Evolutionary conservation across 345 rosid genomes (phyloP).

Genomic region (Bruguiera gymnorhiza): DNA sequence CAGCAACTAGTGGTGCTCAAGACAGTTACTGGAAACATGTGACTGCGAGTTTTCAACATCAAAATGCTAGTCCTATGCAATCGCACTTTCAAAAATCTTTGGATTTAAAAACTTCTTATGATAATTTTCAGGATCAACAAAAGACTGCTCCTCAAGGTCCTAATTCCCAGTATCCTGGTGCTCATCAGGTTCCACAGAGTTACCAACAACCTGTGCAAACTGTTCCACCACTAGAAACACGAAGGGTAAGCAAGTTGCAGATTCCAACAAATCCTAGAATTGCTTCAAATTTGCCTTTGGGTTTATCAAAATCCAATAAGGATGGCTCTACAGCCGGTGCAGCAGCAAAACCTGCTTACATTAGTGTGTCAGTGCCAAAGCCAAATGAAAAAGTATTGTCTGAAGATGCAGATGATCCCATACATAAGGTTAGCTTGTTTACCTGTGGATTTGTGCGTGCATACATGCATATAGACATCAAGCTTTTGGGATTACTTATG

Average conservation of each 20-base stretch:
- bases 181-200: conserved; percentile 52
- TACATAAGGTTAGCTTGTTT: conserved; percentile 56
- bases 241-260: conserved; percentile 79
- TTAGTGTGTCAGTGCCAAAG: conserved; percentile 69
- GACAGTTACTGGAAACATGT: conserved; percentile 73
- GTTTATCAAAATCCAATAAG: conserved; percentile 65
- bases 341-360: conserved; percentile 73
- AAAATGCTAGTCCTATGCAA: conserved; percentile 56
- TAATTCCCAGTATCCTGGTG: conserved; percentile 49
- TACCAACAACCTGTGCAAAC: conserved; percentile 51
- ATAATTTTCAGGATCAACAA: conserved; percentile 72
- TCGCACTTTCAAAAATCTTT: conserved; percentile 55
- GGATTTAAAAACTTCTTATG: conserved; percentile 56
- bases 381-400: conserved; percentile 45
- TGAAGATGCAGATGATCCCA: conserved; percentile 53
- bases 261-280: conserved; percentile 97
- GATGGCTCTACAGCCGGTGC: conserved; percentile 41
- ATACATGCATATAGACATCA: not conserved
- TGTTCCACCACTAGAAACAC: conserved; percentile 48
- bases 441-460: not conserved
- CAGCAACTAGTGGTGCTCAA: conserved; percentile 50
- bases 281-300: conserved; percentile 81
- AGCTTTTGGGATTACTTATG: too few relatives aligned
- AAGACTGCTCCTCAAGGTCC: conserved; percentile 54
- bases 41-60: conserved; percentile 53